A percentile compares a stretch with the other conserved stretches of the same genome.
phyloP scores from a whole-genome alignment of 2,329 filamentous ascomycete genomes.

The Juglanconis juglandina region DNA sequence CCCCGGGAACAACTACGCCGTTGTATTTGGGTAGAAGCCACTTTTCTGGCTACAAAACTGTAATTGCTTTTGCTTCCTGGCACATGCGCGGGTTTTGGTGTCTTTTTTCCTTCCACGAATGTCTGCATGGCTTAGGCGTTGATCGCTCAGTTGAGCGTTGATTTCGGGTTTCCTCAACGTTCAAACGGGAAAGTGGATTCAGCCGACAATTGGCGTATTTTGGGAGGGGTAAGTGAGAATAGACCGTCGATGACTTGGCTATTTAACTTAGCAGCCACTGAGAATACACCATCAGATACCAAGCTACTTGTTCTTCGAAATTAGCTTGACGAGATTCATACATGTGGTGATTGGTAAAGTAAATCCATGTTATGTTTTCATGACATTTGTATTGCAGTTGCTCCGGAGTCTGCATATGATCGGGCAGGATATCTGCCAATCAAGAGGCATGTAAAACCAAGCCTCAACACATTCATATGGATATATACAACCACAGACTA shows the following conservation, averaged over 20 bases:
- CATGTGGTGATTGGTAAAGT: too few species aligned
- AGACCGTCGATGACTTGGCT: background rate
- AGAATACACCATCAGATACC: background rate
- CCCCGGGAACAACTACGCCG: background rate
- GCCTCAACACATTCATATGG: too few species aligned
- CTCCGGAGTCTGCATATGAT: too few species aligned
- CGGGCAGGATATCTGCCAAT: too few species aligned
- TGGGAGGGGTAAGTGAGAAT: background rate
- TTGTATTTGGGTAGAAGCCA: constrained; percentile 14
- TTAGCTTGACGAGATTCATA: too few species aligned
- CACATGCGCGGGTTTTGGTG: background rate
- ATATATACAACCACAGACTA: too few species aligned
- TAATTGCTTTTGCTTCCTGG: constrained; percentile 8
- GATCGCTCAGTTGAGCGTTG: constrained; percentile 2
- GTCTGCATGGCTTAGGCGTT: constrained; percentile 18
- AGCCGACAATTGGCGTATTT: background rate
- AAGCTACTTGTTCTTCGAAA: too few species aligned
- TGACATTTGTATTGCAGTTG: too few species aligned
- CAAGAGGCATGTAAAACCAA: too few species aligned
- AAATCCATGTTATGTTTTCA: too few species aligned
- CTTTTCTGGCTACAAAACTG: constrained; percentile 15
- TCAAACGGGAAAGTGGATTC: background rate
- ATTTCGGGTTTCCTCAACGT: background rate
- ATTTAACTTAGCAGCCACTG: background rate
- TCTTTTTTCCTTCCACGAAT: constrained; percentile 3